Conservation (phyloP, 192 early-diverging fungal genomes). For the Coemansia sp. region DNA sequence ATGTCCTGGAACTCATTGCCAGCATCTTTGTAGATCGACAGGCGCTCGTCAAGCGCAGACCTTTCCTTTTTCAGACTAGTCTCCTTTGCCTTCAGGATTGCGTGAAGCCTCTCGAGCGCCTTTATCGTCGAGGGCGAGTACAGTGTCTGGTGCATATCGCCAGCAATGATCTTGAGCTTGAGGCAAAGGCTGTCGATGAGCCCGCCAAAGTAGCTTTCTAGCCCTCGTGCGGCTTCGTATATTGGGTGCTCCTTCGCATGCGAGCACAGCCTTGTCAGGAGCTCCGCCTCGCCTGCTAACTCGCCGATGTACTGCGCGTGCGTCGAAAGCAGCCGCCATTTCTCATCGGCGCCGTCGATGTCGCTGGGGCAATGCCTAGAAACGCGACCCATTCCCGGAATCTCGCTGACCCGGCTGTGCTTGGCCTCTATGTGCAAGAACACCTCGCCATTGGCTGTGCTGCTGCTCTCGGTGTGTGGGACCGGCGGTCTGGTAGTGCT, state of each 20-base stretch:
- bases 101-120: constrained; percentile 23
- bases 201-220: constrained; percentile 52
- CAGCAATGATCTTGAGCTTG: constrained; percentile 35
- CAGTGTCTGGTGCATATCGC: constrained; percentile 45
- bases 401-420: constrained; percentile 9
- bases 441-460: neutral
- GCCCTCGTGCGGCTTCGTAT: constrained; percentile 28
- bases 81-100: constrained; percentile 18
- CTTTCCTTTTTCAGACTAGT: constrained; percentile 29
- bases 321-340: constrained; percentile 26
- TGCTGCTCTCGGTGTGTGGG: neutral
- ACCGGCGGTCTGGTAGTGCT: neutral
- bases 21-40: constrained; percentile 44
- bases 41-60: constrained; percentile 39
- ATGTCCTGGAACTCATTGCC: constrained; percentile 51
- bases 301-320: constrained; percentile 33
- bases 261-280: constrained; percentile 19
- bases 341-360: constrained; percentile 11
- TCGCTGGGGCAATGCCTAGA: neutral
- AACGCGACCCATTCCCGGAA: constrained; percentile 17
- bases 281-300: constrained; percentile 24
- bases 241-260: constrained; percentile 30
- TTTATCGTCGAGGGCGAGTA: constrained; percentile 30
- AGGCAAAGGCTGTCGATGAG: constrained; percentile 48
- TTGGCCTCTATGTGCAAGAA: constrained; percentile 22